Evolutionary conservation across 2,329 filamentous ascomycete genomes (phyloP).

Genomic region (Trichoderma cornu-damae): DNA sequence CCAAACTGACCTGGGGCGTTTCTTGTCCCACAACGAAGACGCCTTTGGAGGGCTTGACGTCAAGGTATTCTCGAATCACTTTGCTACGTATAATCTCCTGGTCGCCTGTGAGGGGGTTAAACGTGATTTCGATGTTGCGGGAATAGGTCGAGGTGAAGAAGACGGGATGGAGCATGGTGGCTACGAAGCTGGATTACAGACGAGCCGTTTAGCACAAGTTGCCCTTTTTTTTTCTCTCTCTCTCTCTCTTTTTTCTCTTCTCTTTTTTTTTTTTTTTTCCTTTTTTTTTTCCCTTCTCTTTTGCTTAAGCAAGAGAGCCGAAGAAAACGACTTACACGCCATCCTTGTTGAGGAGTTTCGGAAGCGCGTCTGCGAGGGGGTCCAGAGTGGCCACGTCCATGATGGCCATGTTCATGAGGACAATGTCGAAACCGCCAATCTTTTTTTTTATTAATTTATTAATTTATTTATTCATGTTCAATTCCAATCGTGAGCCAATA

Average conservation of each 20-base stretch:
- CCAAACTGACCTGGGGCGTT: slow-evolving; percentile 30
- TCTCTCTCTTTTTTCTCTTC: too few species aligned
- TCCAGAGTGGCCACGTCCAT: slow-evolving; percentile 44
- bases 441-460: too few species aligned
- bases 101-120: slow-evolving; percentile 34
- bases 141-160: slow-evolving; percentile 43
- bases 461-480: too few species aligned
- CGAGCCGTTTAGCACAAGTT: neutral
- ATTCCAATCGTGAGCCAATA: too few species aligned
- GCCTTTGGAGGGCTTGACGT: slow-evolving; percentile 37
- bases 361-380: slow-evolving; percentile 39
- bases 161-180: slow-evolving; percentile 44
- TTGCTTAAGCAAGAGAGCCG: too few species aligned
- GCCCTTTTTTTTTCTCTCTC: too few species aligned
- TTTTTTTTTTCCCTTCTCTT: too few species aligned
- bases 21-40: slow-evolving; percentile 35
- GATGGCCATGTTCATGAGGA: slow-evolving; percentile 46
- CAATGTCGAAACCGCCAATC: slow-evolving; percentile 36
- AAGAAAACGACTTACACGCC: slow-evolving; percentile 43
- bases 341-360: slow-evolving; percentile 36
- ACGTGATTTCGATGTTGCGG: slow-evolving; percentile 36
- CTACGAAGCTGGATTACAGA: slow-evolving; percentile 38
- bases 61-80: slow-evolving; percentile 39
- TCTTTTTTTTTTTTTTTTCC: too few species aligned
- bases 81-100: slow-evolving; percentile 34